A percentile compares a stretch with the other conserved stretches of the same genome.
Evolutionary conservation across 371 early-diverging fungal species (phyloP).

Genomic region (Actinomucor elegans): DNA sequence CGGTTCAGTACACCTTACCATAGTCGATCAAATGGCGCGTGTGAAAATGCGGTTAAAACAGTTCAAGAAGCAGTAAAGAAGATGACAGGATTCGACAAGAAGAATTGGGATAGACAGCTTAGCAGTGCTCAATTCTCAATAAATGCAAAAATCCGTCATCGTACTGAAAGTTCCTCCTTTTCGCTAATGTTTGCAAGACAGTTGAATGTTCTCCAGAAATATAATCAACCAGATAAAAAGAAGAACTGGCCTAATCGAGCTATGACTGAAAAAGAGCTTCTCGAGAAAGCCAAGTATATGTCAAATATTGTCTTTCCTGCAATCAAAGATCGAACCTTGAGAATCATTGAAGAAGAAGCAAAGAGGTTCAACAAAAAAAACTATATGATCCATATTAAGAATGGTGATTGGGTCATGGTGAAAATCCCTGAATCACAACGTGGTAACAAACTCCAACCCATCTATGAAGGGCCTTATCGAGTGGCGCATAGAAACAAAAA

Average conservation of each 20-base stretch:
- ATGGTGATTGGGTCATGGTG: not conserved
- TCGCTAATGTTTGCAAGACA: slow-evolving; percentile 17
- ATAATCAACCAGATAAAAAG: too few species aligned
- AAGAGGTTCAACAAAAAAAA: slow-evolving; percentile 2
- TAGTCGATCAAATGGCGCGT: slow-evolving; percentile 2
- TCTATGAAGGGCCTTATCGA: slow-evolving; percentile 13
- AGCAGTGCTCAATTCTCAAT: slow-evolving; percentile 20
- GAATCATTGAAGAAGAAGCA: not conserved
- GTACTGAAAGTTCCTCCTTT: slow-evolving; percentile 9
- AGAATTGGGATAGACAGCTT: slow-evolving; percentile 24
- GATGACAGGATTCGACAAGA: not conserved
- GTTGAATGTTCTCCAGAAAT: too few species aligned
- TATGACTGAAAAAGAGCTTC: not conserved
- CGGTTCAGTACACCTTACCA: slow-evolving; percentile 1
- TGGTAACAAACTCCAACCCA: not conserved
- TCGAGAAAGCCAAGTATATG: slow-evolving; percentile 15
- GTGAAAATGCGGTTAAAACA: slow-evolving; percentile 11
- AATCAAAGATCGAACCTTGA: not conserved
- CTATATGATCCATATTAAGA: not conserved
- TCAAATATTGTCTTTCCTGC: slow-evolving; percentile 24
- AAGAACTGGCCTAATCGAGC: not conserved
- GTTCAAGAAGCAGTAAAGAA: slow-evolving; percentile 7
- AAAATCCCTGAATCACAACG: not conserved
- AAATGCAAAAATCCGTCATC: not conserved
- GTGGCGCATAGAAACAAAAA: slow-evolving; percentile 11